Conservation (phyloP, 805 yeast genomes). For the Hanseniaspora taiwanica region DNA sequence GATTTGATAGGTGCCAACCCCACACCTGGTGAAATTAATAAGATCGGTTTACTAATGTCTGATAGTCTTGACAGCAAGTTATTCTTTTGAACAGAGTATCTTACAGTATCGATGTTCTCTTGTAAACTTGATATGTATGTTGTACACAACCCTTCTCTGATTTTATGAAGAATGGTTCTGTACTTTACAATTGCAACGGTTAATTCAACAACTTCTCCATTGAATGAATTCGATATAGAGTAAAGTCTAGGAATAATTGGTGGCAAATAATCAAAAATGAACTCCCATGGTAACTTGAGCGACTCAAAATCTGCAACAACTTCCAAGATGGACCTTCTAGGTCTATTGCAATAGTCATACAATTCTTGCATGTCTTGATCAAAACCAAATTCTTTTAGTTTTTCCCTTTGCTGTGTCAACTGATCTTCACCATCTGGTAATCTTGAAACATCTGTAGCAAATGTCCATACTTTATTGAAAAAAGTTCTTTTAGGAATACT, state of each 20-base stretch:
- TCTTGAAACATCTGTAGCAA: slow-evolving; percentile 38
- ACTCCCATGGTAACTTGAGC: slow-evolving; percentile 60
- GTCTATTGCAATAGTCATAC: slow-evolving; percentile 85
- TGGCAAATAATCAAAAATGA: slow-evolving; percentile 69
- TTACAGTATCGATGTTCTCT: slow-evolving; percentile 32
- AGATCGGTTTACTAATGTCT: slow-evolving; percentile 31
- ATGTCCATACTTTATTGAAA: slow-evolving; percentile 61
- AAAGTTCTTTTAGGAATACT: slow-evolving; percentile 78
- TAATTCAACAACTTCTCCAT: slow-evolving; percentile 37
- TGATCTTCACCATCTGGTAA: slow-evolving; percentile 19
- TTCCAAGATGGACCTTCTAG: slow-evolving; percentile 78
- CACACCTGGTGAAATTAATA: slow-evolving; percentile 87
- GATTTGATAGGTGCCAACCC: slow-evolving; percentile 91
- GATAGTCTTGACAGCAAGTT: slow-evolving; percentile 24
- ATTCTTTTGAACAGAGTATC: slow-evolving; percentile 39
- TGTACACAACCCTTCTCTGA: slow-evolving; percentile 74
- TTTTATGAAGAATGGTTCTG: slow-evolving; percentile 61
- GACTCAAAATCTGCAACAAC: slow-evolving; percentile 71
- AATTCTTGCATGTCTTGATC: slow-evolving; percentile 68
- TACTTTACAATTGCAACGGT: slow-evolving; percentile 81
- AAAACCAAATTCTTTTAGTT: slow-evolving; percentile 59
- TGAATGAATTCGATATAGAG: slow-evolving; percentile 61
- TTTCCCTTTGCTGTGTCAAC: slow-evolving; percentile 48
- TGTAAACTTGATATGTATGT: slow-evolving; percentile 48
- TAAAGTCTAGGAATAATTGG: slow-evolving; percentile 67